Conservation (phyloP, 176 grass and related monocot genomes). For the Cenchrus americanus region DNA sequence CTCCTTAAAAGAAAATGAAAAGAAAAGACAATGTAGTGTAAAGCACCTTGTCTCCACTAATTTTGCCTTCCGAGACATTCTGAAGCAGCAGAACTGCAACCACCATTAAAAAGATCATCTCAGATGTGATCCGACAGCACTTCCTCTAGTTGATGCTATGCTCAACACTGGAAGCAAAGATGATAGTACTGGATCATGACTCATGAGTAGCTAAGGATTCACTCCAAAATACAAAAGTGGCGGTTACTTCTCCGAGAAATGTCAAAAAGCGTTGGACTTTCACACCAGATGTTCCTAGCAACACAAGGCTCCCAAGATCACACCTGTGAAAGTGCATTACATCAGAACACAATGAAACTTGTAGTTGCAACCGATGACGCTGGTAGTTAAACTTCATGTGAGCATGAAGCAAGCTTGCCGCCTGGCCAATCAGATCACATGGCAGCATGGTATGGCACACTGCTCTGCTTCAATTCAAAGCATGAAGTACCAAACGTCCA, state of each 20-base stretch:
- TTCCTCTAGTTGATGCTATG: constrained; percentile 30
- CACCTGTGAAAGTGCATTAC: neutral
- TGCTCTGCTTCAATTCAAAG: constrained; percentile 36
- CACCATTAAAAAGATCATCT: neutral
- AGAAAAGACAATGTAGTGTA: neutral
- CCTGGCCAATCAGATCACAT: constrained; percentile 24
- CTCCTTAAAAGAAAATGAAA: neutral
- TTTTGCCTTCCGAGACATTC: neutral
- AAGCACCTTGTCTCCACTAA: neutral
- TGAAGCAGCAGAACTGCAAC: neutral
- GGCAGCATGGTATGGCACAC: neutral
- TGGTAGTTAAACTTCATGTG: constrained; percentile 25
- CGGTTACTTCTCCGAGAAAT: neutral
- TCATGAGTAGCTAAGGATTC: neutral
- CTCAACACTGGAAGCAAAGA: constrained; percentile 42
- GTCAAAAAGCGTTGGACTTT: constrained; percentile 4
- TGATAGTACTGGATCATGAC: neutral
- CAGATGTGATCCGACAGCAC: neutral
- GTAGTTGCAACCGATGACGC: neutral
- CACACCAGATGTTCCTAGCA: constrained; percentile 28
- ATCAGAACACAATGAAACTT: constrained; percentile 15
- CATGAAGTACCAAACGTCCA: neutral
- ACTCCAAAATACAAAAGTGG: constrained; percentile 5
- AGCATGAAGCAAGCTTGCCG: constrained; percentile 36
- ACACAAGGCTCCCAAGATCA: constrained; percentile 18